Evolutionary conservation across 2,329 filamentous ascomycete genomes (phyloP), one percentile per base, ranked within the genome.

Genomic region (Stenocarpella maydis): DNA sequence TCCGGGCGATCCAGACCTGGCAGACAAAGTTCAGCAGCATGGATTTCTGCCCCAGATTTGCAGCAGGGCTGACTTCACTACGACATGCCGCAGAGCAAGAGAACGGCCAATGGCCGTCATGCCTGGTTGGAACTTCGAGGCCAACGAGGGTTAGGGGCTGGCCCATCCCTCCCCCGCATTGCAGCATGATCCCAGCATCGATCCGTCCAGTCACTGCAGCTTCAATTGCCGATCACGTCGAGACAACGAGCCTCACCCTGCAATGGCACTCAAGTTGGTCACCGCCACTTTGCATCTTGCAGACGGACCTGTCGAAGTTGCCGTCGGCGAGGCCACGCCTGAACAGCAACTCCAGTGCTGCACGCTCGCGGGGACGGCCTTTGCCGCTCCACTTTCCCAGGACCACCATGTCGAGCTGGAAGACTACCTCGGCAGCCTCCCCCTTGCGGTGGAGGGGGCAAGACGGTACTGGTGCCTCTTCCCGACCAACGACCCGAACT

Each of bases 381-480:
- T 63, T 14, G 58, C 58, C 37, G 58, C 58, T 12, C 58, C 58
- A 12, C 43, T 63, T 14, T 63, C 58, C 6, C 41, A 49, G 58
- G 58, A 49, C 14, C 58, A 63, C 5, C 49, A 63, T n/a, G 28
- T 63, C 10, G 58, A 63, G 28, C 43, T 63, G 58, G 58, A 63
- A 28, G 19, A 49, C n/a, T 37, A 49, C 31, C 58, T 63, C 28
- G 58, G 58, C n/a, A 26, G 26, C 12, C 43, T 47, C 7, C 28
- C 58, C 3, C 58, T 63, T 5, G 41, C 26, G 8, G 43, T 49
- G 12, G 43, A 37, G 7, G 14, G 14, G 24, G n/a, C 1, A 14
- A 63, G 28, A 37, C 41, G 58, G 19, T 49, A 63, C 58, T 63
- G 58, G 58, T 63, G 58, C n/a, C 43, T 63, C 26, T 63, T 49